Evolutionary conservation across 306 rosid species (phyloP), one percentile per base, ranked within the genome.

Genomic region (Rosa lucieae): DNA sequence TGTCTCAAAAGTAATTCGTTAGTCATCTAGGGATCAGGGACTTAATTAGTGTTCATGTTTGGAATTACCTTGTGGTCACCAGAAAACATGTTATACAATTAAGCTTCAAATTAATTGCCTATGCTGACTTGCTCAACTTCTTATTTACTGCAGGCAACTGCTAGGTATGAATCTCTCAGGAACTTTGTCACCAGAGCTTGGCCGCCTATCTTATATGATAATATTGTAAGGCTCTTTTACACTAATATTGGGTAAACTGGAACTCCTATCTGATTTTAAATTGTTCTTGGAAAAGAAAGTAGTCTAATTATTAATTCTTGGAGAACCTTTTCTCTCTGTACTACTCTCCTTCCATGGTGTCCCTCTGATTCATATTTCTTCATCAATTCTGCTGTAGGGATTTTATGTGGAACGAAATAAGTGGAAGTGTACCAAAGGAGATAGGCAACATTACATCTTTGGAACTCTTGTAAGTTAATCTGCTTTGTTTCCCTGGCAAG

Each of bases 381-480:
- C 77, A 68, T 77, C 42, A 75, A 37, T 71, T 80, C 48, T 82
- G 17, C 79, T 58, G 68, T 80, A 96, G 99, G 96, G 89, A 90
- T 84, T 89, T 96, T 76, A 96, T 93, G 99, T 96, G 97, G 98
- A 96, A 93, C 85, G 2, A 86, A 0, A 79, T 96, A 72, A 87
- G 70, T 80, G 99, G 99, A 69, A 89, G 85, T 62, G 93, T 96
- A 79, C 99, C 99, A 2, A 78, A 86, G 89, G 94, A 91, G 85
- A 85, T 96, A 42, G 97, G 98, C 84, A 87, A 89, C 76, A 86
- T 96, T 80, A 88, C 61, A 53, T 69, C 90, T 77, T 78, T 96
- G 89, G 5, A 48, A 78, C 97, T 93, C 70, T 82, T 96, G 99
- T 95, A 91, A 91, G 97, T 89, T 26, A 12, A 74, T 46, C 75